Conservation (phyloP, 495 filamentous ascomycete genomes). For the Lophium mytilinum region DNA sequence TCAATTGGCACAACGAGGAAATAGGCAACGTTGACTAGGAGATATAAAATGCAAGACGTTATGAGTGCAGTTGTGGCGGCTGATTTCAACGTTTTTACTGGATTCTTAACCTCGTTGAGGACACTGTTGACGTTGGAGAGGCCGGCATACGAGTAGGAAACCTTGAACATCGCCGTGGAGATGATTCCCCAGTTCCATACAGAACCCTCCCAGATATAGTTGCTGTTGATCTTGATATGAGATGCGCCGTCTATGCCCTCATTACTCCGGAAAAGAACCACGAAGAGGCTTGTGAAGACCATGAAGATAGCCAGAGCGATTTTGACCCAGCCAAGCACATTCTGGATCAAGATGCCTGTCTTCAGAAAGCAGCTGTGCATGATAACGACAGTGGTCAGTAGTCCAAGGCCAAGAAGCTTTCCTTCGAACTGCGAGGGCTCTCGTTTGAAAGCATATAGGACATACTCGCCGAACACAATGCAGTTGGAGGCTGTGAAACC, state of each 20-base stretch:
- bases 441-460: constrained; percentile 24
- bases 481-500: constrained; percentile 52
- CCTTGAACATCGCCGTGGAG: too few species aligned
- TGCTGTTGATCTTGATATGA: too few species aligned
- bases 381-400: constrained; percentile 25
- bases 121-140: too few species aligned
- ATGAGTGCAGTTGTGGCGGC: constrained; percentile 4
- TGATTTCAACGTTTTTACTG: constrained; percentile 1
- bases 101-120: not conserved
- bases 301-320: constrained; percentile 33
- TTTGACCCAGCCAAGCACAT: constrained; percentile 30
- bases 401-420: constrained; percentile 21
- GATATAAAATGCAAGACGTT: constrained; percentile 11
- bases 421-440: constrained; percentile 13
- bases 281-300: constrained; percentile 37
- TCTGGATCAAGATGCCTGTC: constrained; percentile 26
- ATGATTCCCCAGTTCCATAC: too few species aligned
- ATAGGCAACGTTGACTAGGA: constrained; percentile 18
- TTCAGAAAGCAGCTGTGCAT: constrained; percentile 27
- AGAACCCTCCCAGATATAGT: too few species aligned
- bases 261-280: constrained; percentile 14
- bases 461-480: constrained; percentile 28
- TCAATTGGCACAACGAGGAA: constrained; percentile 16
- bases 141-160: too few species aligned
- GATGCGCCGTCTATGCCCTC: too few species aligned